Base-by-base conservation (phyloP, 2,329 filamentous ascomycete species). In the Penicillium sp. region DNA sequence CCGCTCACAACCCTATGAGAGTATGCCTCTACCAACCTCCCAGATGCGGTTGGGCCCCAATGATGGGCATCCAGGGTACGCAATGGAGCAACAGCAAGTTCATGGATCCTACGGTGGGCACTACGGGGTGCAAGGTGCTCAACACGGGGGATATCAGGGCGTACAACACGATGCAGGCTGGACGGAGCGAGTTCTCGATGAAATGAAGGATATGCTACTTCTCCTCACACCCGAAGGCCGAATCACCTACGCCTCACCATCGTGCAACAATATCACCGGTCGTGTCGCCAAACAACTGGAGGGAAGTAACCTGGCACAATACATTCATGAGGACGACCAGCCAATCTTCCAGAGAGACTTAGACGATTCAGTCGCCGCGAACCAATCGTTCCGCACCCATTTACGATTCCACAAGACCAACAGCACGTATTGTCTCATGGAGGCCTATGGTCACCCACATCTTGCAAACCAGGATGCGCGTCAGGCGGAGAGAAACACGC, bases 371-470 rank as follows among this genome's bases (percentile, higher is more conserved):
- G 93, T 96, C 62, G 87, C 90, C 2, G 89, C 86, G 8, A 90
- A 89, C n/a, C 88, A 89, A 65, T 81, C 86, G 5, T 76, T 97
- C 61, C 89, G 90, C 58, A 86, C 96, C 73, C 96, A 95, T 78
- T 94, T 95, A 73, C 87, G 93, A 50, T 86, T 97, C 71, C 84
- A 82, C 70, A 90, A 87, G 74, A 86, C 86, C 64, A 90, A 94
- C 70, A 87, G 85, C 23, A 81, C 81, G 2, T 95, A 89, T 71
- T 81, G 83, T 62, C 90, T 97, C 55, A 91, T 97, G 71, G 93
- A 97, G 77, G 88, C 90, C n/a, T 87, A 93, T 65, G 93, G 93
- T 50, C 93, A 97, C 71, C 90, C 92, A 13, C 93, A 97, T 77
- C 87, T 96, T 61, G 89, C 89, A 37, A 85, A 83, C 21, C 58